Evolutionary conservation across 306 rosid species (phyloP), one percentile per base, ranked within the genome.

Genomic region (Sechiopsis laciniata): DNA sequence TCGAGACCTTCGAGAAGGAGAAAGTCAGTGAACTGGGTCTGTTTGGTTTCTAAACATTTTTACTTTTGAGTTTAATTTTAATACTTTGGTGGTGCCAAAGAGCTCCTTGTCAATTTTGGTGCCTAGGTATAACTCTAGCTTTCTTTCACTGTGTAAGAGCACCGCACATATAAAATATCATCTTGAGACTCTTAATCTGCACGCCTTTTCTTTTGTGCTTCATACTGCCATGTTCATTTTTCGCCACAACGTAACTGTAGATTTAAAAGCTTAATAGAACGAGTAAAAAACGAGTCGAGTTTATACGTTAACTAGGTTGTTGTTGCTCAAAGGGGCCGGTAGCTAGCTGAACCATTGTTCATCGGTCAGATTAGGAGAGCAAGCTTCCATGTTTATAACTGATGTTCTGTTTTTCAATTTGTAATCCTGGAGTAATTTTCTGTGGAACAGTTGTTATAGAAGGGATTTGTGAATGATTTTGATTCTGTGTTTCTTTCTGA

Each of bases 1-100:
- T 92, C 1, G 98, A 92, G 83, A 92, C 98, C n/a, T 92, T 92
- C 4, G 96, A 92, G 85, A 92, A 92, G 80, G 97, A 92, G 79
- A 90, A 85, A 74, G 96, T 96, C 29, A 92, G 92, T 22, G 97
- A 92, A 80, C 96, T 92, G 42, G 97, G 96, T 59, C 86, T 92
- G 90, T 90, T 92, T 50, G 97, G 97, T 76, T 92, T 92, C 83
- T 92, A 77, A 62, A 80, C 6, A 0, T 19, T 26, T n/a, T n/a
- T 26, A 2, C 29, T 26, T 26, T 26, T 26, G 29, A 26, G 29
- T 26, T 26, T 26, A 26, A 26, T 26, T 26, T 26, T 26, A 26
- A 26, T 26, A 26, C 29, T 26, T 26, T 26, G 29, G 29, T 26
- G 29, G 29, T 26, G 29, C 29, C 29, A 26, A 26, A 26, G 29